Evolutionary conservation across 257 asterid genomes (phyloP).

Genomic region (Ophiorrhiza pumila): DNA sequence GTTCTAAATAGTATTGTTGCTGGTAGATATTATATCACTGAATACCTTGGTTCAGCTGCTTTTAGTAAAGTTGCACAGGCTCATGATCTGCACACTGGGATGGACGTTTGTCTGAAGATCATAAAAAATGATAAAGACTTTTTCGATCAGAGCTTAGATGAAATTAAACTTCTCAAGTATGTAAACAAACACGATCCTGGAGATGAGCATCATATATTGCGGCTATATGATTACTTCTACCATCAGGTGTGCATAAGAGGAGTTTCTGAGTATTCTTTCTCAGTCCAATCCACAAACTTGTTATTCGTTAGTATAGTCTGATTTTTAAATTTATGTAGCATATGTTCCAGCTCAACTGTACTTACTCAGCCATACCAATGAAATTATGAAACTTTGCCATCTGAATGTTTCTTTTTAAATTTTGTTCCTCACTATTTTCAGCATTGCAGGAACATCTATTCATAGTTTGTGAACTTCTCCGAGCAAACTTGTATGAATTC

Average conservation of each 20-base stretch:
- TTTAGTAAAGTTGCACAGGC: constrained; percentile 93
- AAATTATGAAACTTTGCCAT: background rate
- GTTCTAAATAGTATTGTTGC: constrained; percentile 66
- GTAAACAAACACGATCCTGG: constrained; percentile 87
- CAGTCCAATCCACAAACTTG: background rate
- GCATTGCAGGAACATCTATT: constrained; percentile 87
- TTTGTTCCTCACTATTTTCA: constrained; percentile 9
- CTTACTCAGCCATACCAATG: background rate
- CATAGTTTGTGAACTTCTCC: constrained; percentile 84
- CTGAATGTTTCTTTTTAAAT: background rate
- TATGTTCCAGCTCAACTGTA: background rate
- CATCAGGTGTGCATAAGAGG: constrained; percentile 55
- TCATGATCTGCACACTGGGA: constrained; percentile 62
- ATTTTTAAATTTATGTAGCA: background rate
- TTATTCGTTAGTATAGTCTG: background rate
- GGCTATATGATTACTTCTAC: constrained; percentile 85
- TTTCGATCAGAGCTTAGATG: constrained; percentile 90
- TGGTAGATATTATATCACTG: constrained; percentile 64
- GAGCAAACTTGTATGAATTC: constrained; percentile 84
- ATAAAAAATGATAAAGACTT: constrained; percentile 88
- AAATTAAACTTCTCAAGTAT: constrained; percentile 81
- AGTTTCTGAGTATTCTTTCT: background rate
- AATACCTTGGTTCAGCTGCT: constrained; percentile 85
- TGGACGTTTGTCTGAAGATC: constrained; percentile 88
- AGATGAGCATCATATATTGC: constrained; percentile 72